Evolutionary conservation across 768 basidiomycete species (phyloP), one percentile per base, ranked within the genome.

Genomic region (Mycena indigotica): DNA sequence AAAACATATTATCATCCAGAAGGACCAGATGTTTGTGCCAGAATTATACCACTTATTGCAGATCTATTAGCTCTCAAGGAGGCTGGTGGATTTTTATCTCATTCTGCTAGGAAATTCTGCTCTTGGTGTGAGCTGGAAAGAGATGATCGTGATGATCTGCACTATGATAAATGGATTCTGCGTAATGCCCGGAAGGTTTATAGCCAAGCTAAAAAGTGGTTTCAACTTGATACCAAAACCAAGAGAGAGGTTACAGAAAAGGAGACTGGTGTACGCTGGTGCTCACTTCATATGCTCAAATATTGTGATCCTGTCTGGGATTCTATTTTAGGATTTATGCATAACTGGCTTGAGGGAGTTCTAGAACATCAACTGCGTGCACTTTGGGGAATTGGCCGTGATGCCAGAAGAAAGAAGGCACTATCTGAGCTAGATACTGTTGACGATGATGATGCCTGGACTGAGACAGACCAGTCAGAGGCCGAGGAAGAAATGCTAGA

Each of bases 251-350:
- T 19, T 0, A 2, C 57, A n/a, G 29, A 41, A 3, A 62, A 39
- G 25, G 25, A 53, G 30, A 55, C n/a, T 44, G 66, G 67, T 16
- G 58, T 67, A 4, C 49, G 66, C 3, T 63, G 56, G 56, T 61
- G 56, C 23, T 52, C 60, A 25, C 24, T 66, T 5, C 59, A 64
- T 55, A n/a, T 61, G 16, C 48, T 69, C 23, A 45, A 29, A 21
- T 65, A 67, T 29, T 63, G 63, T 39, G 53, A 69, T 40, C 63
- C 67, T 30, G 57, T 67, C 41, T 12, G 21, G 21, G 30, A 53
- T 52, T 19, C 50, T 24, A 23, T 62, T 56, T 12, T 50, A 64
- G n/a, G n/a, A n/a, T n/a, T n/a, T n/a, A n/a, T n/a, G n/a, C n/a
- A n/a, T n/a, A n/a, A n/a, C n/a, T n/a, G n/a, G n/a, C n/a, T n/a